Evolutionary conservation across 139 green algal species (phyloP).

Genomic region (Chlamydomonas sp.): DNA sequence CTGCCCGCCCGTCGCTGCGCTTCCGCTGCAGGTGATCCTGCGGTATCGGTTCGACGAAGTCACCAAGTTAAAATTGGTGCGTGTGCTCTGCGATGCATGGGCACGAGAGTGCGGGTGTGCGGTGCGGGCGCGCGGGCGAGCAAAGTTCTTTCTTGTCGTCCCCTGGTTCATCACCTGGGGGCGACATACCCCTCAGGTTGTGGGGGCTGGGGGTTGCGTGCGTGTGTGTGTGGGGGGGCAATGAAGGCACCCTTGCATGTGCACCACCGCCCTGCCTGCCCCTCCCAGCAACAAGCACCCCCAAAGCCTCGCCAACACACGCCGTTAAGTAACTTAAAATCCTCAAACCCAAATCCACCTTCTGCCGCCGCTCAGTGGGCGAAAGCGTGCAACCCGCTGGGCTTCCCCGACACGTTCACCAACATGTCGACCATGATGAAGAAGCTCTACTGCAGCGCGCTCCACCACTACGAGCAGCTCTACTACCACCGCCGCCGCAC

Average conservation of each 20-base stretch:
- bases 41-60: constrained; percentile 16
- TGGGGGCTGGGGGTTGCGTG: constrained; percentile 6
- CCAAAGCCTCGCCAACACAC: too few species aligned
- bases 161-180: too few species aligned
- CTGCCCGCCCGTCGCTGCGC: too few species aligned
- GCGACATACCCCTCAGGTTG: too few species aligned
- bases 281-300: too few species aligned
- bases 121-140: too few species aligned
- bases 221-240: background rate
- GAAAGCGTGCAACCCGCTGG: constrained; percentile 15
- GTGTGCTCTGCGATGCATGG: too few species aligned
- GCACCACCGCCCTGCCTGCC: background rate
- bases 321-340: too few species aligned
- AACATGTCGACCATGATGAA: constrained; percentile 19
- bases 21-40: constrained; percentile 6
- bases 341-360: too few species aligned
- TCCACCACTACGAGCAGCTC: constrained; percentile 27
- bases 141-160: too few species aligned
- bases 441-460: constrained; percentile 17
- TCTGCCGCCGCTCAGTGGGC: constrained; percentile 2
- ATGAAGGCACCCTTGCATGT: background rate
- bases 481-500: constrained; percentile 12
- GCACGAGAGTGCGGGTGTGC: too few species aligned
- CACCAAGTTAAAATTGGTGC: too few species aligned
- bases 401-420: constrained; percentile 14